Conservation (phyloP, 768 basidiomycete genomes). For the Kwoniella sp. region DNA sequence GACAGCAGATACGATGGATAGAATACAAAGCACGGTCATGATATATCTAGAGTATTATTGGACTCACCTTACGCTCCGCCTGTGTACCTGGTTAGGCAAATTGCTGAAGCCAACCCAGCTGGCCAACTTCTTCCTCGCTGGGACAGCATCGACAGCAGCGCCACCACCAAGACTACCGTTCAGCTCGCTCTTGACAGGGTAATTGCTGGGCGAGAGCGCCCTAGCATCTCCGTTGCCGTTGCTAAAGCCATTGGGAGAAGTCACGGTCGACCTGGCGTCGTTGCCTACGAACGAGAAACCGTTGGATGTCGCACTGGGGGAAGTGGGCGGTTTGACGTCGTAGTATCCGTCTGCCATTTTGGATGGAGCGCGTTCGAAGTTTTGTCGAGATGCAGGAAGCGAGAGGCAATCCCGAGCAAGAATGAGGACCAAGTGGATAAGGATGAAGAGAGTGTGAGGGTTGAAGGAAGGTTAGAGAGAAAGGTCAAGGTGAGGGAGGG, state of each 20-base stretch:
- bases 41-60: background rate
- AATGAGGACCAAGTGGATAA: background rate
- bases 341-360: conserved; percentile 45
- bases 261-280: conserved; percentile 7
- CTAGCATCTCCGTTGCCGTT: conserved; percentile 1
- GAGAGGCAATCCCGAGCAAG: background rate
- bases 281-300: conserved; percentile 19
- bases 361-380: background rate
- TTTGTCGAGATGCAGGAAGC: background rate
- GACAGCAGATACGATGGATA: too few relatives aligned
- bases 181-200: conserved; percentile 29
- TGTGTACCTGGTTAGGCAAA: conserved; percentile 98
- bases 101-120: conserved; percentile 70
- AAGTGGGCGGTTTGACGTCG: conserved; percentile 27
- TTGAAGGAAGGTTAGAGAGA: conserved; percentile 7
- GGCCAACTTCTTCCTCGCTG: conserved; percentile 52
- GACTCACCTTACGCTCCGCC: conserved; percentile 92
- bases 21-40: too few relatives aligned
- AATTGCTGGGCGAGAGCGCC: conserved; percentile 12
- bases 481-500: conserved; percentile 8
- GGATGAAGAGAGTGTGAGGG: background rate
- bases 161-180: background rate
- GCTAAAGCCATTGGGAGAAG: conserved; percentile 17
- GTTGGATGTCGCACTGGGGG: conserved; percentile 21
- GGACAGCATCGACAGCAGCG: background rate